A percentile compares a stretch with the other conserved stretches of the same genome.
Conservation (phyloP, 179 eudicot species). For the Corrigiola litoralis region DNA sequence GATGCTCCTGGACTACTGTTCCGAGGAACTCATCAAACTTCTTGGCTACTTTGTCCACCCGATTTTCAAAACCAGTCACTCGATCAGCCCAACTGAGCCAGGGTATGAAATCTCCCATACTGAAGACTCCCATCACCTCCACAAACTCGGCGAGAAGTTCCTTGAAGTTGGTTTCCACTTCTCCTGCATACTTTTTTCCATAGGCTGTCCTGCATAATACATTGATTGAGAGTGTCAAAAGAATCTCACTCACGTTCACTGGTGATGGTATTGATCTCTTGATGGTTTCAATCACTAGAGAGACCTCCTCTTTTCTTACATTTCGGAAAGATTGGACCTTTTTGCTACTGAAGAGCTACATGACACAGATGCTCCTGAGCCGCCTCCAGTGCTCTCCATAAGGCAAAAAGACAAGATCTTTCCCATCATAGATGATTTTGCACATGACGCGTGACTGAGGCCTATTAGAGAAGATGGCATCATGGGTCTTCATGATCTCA, state of each 20-base stretch:
- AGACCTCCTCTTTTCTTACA: conserved; percentile 22
- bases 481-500: conserved; percentile 27
- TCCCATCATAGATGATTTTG: conserved; percentile 13
- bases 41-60: conserved; percentile 21
- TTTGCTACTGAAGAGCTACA: conserved; percentile 12
- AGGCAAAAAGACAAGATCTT: conserved; percentile 17
- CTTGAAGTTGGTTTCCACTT: conserved; percentile 21
- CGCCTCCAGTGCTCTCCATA: conserved; percentile 35
- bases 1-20: conserved; percentile 26
- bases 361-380: conserved; percentile 17
- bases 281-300: neutral
- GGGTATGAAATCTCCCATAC: conserved; percentile 42
- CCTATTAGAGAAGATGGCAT: conserved; percentile 22
- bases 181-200: conserved; percentile 39
- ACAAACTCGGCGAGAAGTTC: conserved; percentile 21
- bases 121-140: conserved; percentile 27
- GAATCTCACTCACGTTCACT: conserved; percentile 15
- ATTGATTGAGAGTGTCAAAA: conserved; percentile 10
- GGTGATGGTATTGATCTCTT: neutral
- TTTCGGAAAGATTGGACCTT: conserved; percentile 17
- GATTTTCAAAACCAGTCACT: conserved; percentile 26
- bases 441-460: neutral
- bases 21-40: conserved; percentile 31
- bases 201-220: conserved; percentile 36
- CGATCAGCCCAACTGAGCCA: conserved; percentile 40